Evolutionary conservation across 768 basidiomycete genomes (phyloP), one percentile per base, ranked within the genome.

Genomic region (Suillus bovinus): DNA sequence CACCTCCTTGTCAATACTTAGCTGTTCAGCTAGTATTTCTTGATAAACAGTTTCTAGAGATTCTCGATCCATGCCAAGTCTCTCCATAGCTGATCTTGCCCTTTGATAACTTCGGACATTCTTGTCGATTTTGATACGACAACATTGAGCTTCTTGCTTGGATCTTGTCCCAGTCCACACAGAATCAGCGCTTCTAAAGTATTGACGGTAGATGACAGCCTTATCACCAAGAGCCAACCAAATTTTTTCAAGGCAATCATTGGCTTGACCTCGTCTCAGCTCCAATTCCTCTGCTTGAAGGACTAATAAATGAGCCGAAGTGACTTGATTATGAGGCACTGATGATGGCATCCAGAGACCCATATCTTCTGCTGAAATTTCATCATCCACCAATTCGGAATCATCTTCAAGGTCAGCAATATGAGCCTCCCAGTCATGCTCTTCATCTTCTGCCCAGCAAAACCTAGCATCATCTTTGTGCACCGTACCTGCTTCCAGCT

Each of bases 321-420:
- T 16, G 17, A 42, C 44, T 17, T 29, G 24, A 24, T 27, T 11
- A 11, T 27, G n/a, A 38, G 27, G 53, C 39, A 56, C 42, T 29
- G 44, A 60, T 13, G 59, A 64, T 9, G 63, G 53, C 54, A 64
- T 61, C 60, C 60, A 61, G 9, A 55, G 31, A 24, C 61, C 55
- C 61, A 58, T 62, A 6, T 38, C 31, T 46, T 59, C 56, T 33
- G 29, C 58, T 46, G 14, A 5, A 14, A 39, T 46, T 59, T 59
- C 42, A 16, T 59, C 41, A 46, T 59, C 42, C 3, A 42, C n/a
- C 29, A 20, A 29, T 16, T 29, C 29, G 6, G 16, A n/a, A 55
- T 55, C 38, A 31, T 38, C 53, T 24, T 46, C 42, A 39, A 39
- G 38, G 14, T 50, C 41, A 1, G 13, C 42, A 10, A 16, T 4